phyloP scores from a whole-genome alignment of 1,284 basidiomycete genomes.

The Ceratobasidium sp. region DNA sequence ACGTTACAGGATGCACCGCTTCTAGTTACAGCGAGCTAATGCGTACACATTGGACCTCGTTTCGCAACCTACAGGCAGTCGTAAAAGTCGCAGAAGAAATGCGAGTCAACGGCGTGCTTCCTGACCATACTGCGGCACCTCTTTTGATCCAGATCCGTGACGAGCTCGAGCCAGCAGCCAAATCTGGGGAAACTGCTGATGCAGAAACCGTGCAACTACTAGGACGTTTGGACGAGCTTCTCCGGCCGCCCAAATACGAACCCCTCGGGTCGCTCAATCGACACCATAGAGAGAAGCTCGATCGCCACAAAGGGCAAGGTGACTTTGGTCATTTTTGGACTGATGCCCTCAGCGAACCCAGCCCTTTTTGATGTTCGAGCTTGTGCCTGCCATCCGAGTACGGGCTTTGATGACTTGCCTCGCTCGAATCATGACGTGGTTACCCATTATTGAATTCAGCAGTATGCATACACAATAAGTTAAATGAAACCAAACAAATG shows the following conservation, averaged over 20 bases:
- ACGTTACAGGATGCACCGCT: constrained; percentile 86
- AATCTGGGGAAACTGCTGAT: neutral
- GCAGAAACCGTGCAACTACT: neutral
- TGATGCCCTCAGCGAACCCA: neutral
- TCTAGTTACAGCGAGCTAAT: constrained; percentile 86
- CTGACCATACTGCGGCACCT: constrained; percentile 64
- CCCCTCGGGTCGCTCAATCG: neutral
- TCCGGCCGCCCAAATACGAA: neutral
- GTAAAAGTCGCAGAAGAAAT: constrained; percentile 79
- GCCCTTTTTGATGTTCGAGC: too few species aligned
- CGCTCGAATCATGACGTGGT: too few species aligned
- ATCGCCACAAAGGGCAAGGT: neutral
- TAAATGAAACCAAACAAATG: neutral
- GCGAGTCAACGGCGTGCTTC: constrained; percentile 74
- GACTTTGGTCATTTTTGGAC: neutral
- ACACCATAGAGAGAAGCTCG: neutral
- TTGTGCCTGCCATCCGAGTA: too few species aligned
- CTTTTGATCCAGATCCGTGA: constrained; percentile 4
- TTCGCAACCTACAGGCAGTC: constrained; percentile 79
- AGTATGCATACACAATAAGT: constrained; percentile 1
- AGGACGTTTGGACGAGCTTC: neutral
- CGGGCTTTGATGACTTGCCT: too few species aligned
- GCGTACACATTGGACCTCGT: constrained; percentile 78
- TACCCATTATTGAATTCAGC: neutral
- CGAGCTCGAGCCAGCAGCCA: neutral